These are phyloP conservation scores for Aspergillus calidoustus DNA, from an alignment of 2,329 filamentous ascomycete species.

Conservation along the genomic window DNA sequence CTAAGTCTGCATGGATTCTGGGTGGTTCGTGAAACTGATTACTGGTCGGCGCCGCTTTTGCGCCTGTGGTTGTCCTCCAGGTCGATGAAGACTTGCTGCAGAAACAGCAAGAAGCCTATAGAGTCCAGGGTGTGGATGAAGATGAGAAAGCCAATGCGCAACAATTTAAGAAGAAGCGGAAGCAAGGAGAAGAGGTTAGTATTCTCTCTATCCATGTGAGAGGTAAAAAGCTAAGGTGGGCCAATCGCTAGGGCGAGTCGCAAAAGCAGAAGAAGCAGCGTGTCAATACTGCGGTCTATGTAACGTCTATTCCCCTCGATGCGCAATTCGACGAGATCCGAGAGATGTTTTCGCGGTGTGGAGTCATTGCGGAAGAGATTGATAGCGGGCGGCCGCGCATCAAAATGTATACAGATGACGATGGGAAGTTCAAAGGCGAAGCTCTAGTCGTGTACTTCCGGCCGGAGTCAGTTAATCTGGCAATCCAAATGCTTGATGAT, in stretches of 20 bases:
- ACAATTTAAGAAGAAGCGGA: conserved; percentile 57
- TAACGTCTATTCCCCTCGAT: conserved; percentile 83
- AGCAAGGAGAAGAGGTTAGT: conserved; percentile 58
- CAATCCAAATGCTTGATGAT: conserved; percentile 58
- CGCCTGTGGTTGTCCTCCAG: conserved; percentile 47
- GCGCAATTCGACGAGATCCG: conserved; percentile 79
- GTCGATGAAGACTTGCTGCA: conserved; percentile 64
- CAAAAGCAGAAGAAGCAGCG: conserved; percentile 49
- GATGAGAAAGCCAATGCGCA: conserved; percentile 51
- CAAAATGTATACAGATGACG: conserved; percentile 85
- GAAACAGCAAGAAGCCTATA: conserved; percentile 66
- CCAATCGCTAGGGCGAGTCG: conserved; percentile 29
- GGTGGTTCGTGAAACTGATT: conserved; percentile 40
- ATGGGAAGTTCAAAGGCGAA: conserved; percentile 89
- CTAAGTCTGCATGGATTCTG: conserved; percentile 25
- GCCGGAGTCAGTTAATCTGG: conserved; percentile 80
- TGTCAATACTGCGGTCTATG: conserved; percentile 89
- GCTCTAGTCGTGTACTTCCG: conserved; percentile 94
- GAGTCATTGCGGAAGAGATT: conserved; percentile 92
- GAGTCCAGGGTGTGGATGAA: conserved; percentile 63
- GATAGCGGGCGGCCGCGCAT: conserved; percentile 86
- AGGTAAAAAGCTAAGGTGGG: neutral
- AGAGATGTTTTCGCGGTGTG: conserved; percentile 83
- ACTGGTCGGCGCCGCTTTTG: conserved; percentile 33
- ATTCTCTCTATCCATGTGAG: neutral